Percentiles rank a stretch among this genome's conserved stretches.
Conservation (phyloP, 306 rosid genomes). For the Amphicarpaea edgeworthii region DNA sequence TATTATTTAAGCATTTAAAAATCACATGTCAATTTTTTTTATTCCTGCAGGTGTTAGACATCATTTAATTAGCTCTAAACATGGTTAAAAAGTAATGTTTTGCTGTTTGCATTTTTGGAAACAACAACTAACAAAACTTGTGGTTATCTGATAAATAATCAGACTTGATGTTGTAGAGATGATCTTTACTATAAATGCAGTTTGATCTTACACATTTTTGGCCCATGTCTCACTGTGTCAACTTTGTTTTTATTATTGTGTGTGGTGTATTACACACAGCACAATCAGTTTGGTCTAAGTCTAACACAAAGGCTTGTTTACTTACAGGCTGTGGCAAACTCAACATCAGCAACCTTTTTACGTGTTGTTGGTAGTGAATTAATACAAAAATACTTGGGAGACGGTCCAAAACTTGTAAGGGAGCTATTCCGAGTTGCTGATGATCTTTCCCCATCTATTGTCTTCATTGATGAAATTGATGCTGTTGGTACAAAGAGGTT, state of each 20-base stretch:
- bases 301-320: constrained; percentile 35
- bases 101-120: constrained; percentile 10
- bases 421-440: constrained; percentile 99
- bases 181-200: background rate
- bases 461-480: constrained; percentile 97
- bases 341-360: constrained; percentile 96
- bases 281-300: constrained; percentile 1
- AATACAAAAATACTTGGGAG: constrained; percentile 95
- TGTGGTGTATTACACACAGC: background rate
- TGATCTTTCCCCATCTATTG: constrained; percentile 96
- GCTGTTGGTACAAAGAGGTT: constrained; percentile 97
- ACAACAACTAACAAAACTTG: background rate
- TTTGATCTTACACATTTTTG: background rate
- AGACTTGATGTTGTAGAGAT: background rate
- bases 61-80: constrained; percentile 1
- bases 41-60: constrained; percentile 6
- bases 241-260: background rate
- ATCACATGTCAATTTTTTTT: background rate
- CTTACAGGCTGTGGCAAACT: constrained; percentile 95
- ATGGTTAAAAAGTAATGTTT: background rate
- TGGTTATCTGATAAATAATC: background rate
- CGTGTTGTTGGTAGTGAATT: constrained; percentile 99
- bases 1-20: constrained; percentile 2
- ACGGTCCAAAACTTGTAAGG: constrained; percentile 98
- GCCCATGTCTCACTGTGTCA: background rate